Evolutionary conservation across 345 rosid species (phyloP), one percentile per base, ranked within the genome.

Genomic region (Populus tremula): DNA sequence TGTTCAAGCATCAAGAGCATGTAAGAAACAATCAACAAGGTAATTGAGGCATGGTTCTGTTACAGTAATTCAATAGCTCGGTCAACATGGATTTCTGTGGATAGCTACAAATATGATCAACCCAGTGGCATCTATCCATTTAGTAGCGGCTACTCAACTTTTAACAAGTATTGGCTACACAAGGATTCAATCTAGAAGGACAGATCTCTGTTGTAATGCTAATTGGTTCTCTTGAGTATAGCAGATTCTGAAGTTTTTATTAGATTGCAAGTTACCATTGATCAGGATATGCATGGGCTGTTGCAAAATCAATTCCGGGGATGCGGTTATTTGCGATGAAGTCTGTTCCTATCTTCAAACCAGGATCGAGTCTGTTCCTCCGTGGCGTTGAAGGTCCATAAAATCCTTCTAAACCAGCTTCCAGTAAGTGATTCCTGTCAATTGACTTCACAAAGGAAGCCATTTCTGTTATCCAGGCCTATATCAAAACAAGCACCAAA

Each of bases 391-490:
- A 82, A 2, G 67, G 70, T 54, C 84, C 84, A 35, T 82, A 82
- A 43, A 82, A 82, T 31, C 84, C 84, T 70, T 82, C 84, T 54
- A 82, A 63, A 43, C 84, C 84, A 74, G 79, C 84, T 82, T 82
- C 84, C 36, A 82, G 75, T 64, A 82, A 70, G 72, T 82, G 84
- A 25, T 82, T 82, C 64, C 84, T 82, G 76, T 82, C 84, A 29
- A 78, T 74, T 39, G 81, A 78, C 76, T 82, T 82, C 50, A 82
- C 81, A 70, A 69, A 78, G 14, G 56, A 69, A 6, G 79, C 84
- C 84, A 82, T 82, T 74, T 78, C 84, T 11, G 50, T 74, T 59
- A 80, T 71, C 74, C 77, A 87, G 78, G 90, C 89, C 99, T 94
- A 72, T 91, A 72, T 76, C 67, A 73, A 73, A 12, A 63, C 62